These are phyloP conservation scores for Cardamine chenopodiifolia DNA, from an alignment of 345 rosid species.

Conservation along the genomic window DNA sequence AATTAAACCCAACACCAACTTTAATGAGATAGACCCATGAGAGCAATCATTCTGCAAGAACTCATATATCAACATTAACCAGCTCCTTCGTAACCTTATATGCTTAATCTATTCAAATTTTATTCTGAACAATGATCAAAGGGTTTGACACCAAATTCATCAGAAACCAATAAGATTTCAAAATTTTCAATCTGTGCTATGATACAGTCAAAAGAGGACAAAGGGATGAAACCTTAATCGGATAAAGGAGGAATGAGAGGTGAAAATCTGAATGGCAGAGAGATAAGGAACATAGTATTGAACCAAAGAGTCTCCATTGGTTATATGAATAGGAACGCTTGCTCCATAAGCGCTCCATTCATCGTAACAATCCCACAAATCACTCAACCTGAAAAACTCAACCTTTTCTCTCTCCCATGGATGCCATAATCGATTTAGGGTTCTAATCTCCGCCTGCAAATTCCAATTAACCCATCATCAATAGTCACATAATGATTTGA, in stretches of 20 bases:
- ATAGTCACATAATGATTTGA: background rate
- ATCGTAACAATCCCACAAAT: constrained; percentile 88
- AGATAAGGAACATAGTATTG: constrained; percentile 98
- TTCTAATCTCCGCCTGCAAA: constrained; percentile 74
- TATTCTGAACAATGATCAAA: background rate
- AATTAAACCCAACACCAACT: constrained; percentile 16
- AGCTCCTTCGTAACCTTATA: background rate
- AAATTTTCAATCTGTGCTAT: background rate
- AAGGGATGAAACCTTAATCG: constrained; percentile 55
- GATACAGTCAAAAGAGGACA: background rate
- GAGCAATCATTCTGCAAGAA: constrained; percentile 1
- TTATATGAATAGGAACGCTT: constrained; percentile 74
- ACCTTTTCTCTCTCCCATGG: constrained; percentile 88
- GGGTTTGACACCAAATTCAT: background rate
- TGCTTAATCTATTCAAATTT: background rate
- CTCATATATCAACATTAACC: background rate
- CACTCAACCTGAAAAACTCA: constrained; percentile 80
- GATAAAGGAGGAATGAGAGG: constrained; percentile 67
- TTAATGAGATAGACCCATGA: background rate
- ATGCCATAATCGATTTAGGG: constrained; percentile 83
- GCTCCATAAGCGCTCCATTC: constrained; percentile 99
- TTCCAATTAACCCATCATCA: constrained; percentile 2
- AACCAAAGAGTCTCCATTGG: constrained; percentile 60
- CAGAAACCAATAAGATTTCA: background rate
- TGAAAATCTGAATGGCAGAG: constrained; percentile 91